Evolutionary conservation across 805 yeast species (phyloP).

Genomic region (Isabelozyma rhagii): DNA sequence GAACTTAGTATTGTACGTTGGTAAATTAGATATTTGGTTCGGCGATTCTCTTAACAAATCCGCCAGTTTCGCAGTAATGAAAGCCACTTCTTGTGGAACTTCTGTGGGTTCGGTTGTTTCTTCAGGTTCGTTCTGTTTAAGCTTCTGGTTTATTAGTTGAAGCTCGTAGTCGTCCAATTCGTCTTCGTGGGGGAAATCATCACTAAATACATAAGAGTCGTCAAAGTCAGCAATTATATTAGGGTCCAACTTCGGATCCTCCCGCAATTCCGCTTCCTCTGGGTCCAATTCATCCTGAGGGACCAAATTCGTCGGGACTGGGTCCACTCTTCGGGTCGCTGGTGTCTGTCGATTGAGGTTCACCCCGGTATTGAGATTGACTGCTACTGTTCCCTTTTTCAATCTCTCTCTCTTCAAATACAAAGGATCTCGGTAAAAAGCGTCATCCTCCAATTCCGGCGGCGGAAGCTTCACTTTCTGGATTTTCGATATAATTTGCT

Average conservation of each 20-base stretch:
- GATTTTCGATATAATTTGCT: conserved; percentile 54
- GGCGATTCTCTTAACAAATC: conserved; percentile 46
- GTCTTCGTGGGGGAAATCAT: conserved; percentile 29
- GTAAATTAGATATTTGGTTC: conserved; percentile 46
- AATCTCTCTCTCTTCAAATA: conserved; percentile 25
- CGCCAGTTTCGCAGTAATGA: conserved; percentile 67
- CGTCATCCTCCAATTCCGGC: conserved; percentile 25
- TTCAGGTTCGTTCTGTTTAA: conserved; percentile 1
- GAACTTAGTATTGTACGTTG: conserved; percentile 50
- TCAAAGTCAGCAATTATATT: conserved; percentile 28
- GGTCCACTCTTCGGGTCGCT: neutral
- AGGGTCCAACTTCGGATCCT: neutral
- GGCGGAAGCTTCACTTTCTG: conserved; percentile 38
- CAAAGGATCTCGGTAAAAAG: conserved; percentile 37
- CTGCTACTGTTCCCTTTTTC: conserved; percentile 5
- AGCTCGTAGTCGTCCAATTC: conserved; percentile 22
- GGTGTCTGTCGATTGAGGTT: neutral
- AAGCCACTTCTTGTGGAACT: conserved; percentile 25
- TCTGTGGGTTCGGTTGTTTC: conserved; percentile 5
- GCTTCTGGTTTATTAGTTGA: conserved; percentile 15
- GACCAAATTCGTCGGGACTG: too few relatives aligned
- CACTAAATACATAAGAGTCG: conserved; percentile 40
- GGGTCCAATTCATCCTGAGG: too few relatives aligned
- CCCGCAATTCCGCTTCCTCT: too few relatives aligned
- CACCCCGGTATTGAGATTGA: neutral